phyloP scores from a whole-genome alignment of 257 asterid genomes.

The Solanum neorickii region DNA sequence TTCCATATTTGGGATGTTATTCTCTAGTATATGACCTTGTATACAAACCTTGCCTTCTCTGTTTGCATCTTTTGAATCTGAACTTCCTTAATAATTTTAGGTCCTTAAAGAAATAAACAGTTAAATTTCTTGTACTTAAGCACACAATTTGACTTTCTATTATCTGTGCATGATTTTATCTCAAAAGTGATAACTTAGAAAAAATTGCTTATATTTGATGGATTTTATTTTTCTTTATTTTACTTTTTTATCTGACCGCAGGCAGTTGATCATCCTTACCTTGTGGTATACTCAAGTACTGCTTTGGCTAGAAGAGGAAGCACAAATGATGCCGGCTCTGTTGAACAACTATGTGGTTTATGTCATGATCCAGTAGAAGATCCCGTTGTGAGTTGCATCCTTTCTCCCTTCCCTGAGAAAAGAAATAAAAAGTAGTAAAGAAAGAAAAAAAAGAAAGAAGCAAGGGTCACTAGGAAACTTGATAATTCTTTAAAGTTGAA shows the following conservation, averaged over 20 bases:
- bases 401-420: not conserved
- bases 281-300: slow-evolving; percentile 70
- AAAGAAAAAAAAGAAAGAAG: not conserved
- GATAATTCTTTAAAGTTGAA: not conserved
- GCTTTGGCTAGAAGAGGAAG: slow-evolving; percentile 46
- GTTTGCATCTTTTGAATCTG: not conserved
- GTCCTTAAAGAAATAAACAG: not conserved
- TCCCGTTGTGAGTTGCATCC: slow-evolving; percentile 42
- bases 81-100: not conserved
- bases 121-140: not conserved
- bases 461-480: not conserved
- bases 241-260: slow-evolving; percentile 14
- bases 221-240: not conserved
- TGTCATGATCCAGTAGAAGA: slow-evolving; percentile 78
- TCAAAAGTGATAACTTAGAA: not conserved
- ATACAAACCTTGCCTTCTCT: not conserved
- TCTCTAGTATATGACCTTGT: not conserved
- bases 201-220: not conserved
- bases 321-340: slow-evolving; percentile 27
- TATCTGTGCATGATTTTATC: not conserved
- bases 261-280: slow-evolving; percentile 99
- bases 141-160: not conserved
- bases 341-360: slow-evolving; percentile 41
- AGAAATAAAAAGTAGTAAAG: not conserved
- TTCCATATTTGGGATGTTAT: not conserved